Conservation (phyloP, 306 rosid species). For the Vigna hirtella region DNA sequence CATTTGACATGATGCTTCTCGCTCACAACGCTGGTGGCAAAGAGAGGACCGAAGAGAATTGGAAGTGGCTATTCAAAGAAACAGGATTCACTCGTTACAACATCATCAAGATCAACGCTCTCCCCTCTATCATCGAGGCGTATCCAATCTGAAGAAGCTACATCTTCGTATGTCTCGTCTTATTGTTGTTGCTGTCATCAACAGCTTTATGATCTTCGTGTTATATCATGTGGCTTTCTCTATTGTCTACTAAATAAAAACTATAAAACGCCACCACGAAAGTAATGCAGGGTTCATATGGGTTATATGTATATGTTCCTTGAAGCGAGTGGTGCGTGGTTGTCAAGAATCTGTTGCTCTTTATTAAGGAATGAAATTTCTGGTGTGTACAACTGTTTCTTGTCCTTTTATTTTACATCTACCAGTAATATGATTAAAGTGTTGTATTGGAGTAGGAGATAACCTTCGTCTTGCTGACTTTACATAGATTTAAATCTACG, state of each 20-base stretch:
- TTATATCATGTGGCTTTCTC: neutral
- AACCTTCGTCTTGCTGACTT: too few relatives aligned
- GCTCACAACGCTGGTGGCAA: conserved; percentile 56
- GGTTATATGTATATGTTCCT: neutral
- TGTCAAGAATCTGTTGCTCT: conserved; percentile 30
- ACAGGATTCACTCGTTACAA: conserved; percentile 62
- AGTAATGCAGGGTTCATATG: neutral
- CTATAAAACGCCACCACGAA: neutral
- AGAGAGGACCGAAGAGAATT: conserved; percentile 63
- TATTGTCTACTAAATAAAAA: conserved; percentile 6
- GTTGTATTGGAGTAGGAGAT: too few relatives aligned
- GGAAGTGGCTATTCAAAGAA: conserved; percentile 55
- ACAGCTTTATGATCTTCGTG: conserved; percentile 4
- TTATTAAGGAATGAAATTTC: conserved; percentile 11
- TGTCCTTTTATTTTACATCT: too few relatives aligned
- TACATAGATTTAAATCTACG: too few relatives aligned
- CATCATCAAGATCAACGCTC: conserved; percentile 57
- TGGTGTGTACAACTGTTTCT: conserved; percentile 14
- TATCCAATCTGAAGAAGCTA: conserved; percentile 43
- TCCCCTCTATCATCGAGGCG: conserved; percentile 57
- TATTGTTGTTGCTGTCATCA: neutral
- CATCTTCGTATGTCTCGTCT: neutral
- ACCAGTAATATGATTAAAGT: too few relatives aligned
- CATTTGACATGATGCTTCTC: conserved; percentile 64
- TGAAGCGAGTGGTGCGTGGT: neutral